Evolutionary conservation across 768 basidiomycete species (phyloP).

Genomic region (Mycena kentingensis): DNA sequence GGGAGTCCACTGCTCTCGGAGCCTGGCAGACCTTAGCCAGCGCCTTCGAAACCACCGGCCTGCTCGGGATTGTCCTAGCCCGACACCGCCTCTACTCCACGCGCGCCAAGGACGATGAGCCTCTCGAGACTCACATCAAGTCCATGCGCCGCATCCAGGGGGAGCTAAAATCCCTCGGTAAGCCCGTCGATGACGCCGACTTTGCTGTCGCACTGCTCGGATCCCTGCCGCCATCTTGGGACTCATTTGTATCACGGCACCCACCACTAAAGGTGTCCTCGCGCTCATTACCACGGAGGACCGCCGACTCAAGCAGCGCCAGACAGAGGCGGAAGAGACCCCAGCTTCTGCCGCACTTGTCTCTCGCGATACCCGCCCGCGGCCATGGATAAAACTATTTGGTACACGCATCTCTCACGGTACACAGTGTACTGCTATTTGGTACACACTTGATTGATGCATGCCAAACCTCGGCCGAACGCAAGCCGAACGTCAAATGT

Average conservation of each 20-base stretch:
- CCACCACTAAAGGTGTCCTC: no score
- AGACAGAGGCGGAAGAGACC: no score
- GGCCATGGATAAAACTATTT: no score
- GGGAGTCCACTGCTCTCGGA: conserved; percentile 24
- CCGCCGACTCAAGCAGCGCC: no score
- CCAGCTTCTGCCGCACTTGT: no score
- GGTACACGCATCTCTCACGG: no score
- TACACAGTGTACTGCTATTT: no score
- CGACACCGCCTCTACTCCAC: conserved; percentile 28
- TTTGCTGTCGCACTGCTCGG: conserved; percentile 32
- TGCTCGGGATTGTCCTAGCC: conserved; percentile 27
- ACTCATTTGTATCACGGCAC: conserved; percentile 28
- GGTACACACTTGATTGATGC: no score
- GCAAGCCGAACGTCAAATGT: no score
- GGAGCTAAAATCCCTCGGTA: conserved; percentile 26
- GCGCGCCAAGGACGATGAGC: conserved; percentile 28
- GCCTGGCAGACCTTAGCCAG: conserved; percentile 30
- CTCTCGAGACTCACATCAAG: conserved; percentile 34
- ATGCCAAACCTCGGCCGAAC: no score
- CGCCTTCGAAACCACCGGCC: conserved; percentile 31
- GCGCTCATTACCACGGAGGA: no score
- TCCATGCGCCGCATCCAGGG: conserved; percentile 26
- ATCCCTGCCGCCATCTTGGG: conserved; percentile 36
- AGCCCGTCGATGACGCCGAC: conserved; percentile 27
- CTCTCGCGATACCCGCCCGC: no score